Base-by-base conservation (phyloP, 805 yeast genomes). In the Yarrowia sp. region DNA sequence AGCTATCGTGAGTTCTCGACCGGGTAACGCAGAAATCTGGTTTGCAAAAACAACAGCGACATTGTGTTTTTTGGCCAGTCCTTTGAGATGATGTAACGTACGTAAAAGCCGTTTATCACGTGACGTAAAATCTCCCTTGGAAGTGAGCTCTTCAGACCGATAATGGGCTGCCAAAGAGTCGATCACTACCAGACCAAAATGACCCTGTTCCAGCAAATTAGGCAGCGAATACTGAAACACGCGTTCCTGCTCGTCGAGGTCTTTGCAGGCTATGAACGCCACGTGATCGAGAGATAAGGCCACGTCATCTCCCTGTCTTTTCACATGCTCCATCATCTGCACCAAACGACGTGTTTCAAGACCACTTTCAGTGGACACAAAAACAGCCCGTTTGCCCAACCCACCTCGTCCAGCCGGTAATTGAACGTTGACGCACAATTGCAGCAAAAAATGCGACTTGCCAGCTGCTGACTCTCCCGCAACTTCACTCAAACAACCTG, bases 401-500 rank as follows among this genome's bases (percentile, higher is more conserved):
- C 89, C 89, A 4, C 85, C 85, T 38, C 75, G 68, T 17, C 73
- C 76, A 11, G 26, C 51, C 0, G 86, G 81, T 10, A 82, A 69
- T 68, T 87, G 91, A 12, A 86, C 84, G 1, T 85, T 76, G 3
- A 85, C 76, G 1, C 88, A 79, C 61, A 92, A 70, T 68, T 88
- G 93, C 77, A 87, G 80, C 26, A 89, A 76, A 4, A 92, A 75
- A 69, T 92, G 96, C 0, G 97, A 87, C 71, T 93, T 93, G 0
- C 97, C 98, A 0, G 89, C 82, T 0, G 96, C 89, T 59, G 96
- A 85, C 26, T 87, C 88, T 0, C 98, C 98, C 69, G 85, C 86
- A 3, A 93, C 72, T 76, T 92, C 98, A 0, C 92, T 86, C 1
- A 88, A 72, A 24, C 80, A 74, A 2, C 86, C 83, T 2, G 82